Conservation (phyloP, 2,329 filamentous ascomycete genomes). For the Phialemonium atrogriseum region DNA sequence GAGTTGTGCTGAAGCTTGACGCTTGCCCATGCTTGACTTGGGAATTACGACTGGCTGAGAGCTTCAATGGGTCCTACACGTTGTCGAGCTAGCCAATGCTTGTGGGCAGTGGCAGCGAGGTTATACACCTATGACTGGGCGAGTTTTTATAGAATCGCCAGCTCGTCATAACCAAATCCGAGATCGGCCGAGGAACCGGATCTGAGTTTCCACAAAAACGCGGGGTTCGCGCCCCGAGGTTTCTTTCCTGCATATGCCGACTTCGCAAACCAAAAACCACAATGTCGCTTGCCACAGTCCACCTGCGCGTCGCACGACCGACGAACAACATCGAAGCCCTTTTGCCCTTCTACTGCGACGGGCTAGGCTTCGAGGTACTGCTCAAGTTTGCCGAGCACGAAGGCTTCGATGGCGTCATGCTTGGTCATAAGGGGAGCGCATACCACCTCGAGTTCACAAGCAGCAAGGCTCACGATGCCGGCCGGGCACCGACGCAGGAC, state of each 20-base stretch:
- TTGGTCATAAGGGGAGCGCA: slow-evolving; percentile 25
- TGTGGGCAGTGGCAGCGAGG: no score
- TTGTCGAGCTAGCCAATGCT: no score
- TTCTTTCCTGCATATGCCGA: neutral
- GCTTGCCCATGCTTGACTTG: no score
- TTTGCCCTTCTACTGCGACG: slow-evolving; percentile 32
- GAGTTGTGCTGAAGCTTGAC: no score
- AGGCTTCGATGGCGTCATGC: slow-evolving; percentile 32
- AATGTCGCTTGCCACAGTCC: slow-evolving; percentile 11
- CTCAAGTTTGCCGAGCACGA: slow-evolving; percentile 25
- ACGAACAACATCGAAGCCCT: slow-evolving; percentile 27
- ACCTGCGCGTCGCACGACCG: slow-evolving; percentile 32
- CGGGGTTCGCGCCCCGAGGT: neutral
- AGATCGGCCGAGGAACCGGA: no score
- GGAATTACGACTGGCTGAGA: no score
- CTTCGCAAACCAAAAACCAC: neutral
- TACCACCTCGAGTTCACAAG: slow-evolving; percentile 37
- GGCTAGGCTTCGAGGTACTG: slow-evolving; percentile 28
- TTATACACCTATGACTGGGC: no score
- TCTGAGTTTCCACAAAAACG: neutral
- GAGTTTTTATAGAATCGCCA: no score
- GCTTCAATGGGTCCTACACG: no score
- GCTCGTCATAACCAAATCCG: no score
- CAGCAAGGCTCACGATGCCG: slow-evolving; percentile 22
- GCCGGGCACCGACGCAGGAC: slow-evolving; percentile 30